Conservation (phyloP, 2,329 filamentous ascomycete genomes). For the Diaporthe capsici region DNA sequence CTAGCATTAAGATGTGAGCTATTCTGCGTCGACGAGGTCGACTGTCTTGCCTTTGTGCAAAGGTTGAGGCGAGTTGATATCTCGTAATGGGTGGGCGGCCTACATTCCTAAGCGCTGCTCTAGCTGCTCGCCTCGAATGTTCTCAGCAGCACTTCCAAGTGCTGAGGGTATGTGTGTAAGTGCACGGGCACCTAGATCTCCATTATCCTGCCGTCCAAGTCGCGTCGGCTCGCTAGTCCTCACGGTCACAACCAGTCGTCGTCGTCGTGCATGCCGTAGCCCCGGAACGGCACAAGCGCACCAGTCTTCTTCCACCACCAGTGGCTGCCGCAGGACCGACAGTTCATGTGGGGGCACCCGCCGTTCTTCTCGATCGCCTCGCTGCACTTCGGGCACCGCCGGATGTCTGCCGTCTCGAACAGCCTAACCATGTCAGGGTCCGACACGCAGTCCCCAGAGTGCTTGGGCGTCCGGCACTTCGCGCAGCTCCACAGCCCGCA, state of each 20-base stretch:
- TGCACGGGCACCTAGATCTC: not conserved
- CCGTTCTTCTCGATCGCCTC: slow-evolving; percentile 29
- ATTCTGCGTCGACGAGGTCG: not conserved
- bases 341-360: slow-evolving; percentile 13
- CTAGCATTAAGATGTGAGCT: not conserved
- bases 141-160: no score
- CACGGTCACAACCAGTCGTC: not conserved
- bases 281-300: slow-evolving; percentile 9
- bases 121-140: not conserved
- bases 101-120: not conserved
- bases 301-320: slow-evolving; percentile 28
- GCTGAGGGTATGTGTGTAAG: no score
- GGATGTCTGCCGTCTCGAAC: slow-evolving; percentile 23
- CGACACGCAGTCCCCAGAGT: slow-evolving; percentile 16
- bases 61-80: not conserved
- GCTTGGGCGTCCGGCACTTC: slow-evolving; percentile 23
- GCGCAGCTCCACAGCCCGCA: slow-evolving; percentile 17
- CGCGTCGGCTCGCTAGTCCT: not conserved
- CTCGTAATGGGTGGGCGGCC: not conserved
- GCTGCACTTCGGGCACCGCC: slow-evolving; percentile 22
- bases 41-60: not conserved
- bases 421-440: slow-evolving; percentile 14
- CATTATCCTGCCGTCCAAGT: not conserved
- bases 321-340: slow-evolving; percentile 13
- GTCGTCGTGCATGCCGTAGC: slow-evolving; percentile 6